Evolutionary conservation across 805 yeast species (phyloP).

Genomic region (Candida lessepsii): DNA sequence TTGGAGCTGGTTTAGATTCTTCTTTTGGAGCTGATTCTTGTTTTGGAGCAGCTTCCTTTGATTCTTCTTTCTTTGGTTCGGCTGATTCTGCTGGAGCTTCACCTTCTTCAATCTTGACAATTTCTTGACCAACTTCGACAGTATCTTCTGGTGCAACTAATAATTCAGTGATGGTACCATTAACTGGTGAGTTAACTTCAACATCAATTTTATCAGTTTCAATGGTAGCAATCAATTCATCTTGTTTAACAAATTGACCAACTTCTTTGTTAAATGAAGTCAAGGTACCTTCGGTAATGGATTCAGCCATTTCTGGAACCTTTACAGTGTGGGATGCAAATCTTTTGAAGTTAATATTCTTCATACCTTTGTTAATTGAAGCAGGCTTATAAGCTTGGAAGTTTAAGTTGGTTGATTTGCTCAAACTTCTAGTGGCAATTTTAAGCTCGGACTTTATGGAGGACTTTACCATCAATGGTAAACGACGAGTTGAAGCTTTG

Average conservation of each 20-base stretch:
- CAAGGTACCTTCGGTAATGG: constrained; percentile 94
- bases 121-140: constrained; percentile 92
- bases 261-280: constrained; percentile 64
- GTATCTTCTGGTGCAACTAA: constrained; percentile 86
- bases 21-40: too few species aligned
- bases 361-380: background rate
- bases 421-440: constrained; percentile 6
- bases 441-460: constrained; percentile 8
- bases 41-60: constrained; percentile 24
- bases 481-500: constrained; percentile 15
- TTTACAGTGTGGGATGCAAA: constrained; percentile 56
- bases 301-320: constrained; percentile 99
- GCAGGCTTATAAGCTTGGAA: background rate
- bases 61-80: constrained; percentile 17
- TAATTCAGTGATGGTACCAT: constrained; percentile 86
- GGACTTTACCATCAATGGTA: constrained; percentile 13
- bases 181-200: constrained; percentile 90
- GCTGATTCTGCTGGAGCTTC: constrained; percentile 52
- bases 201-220: constrained; percentile 98
- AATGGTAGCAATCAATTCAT: constrained; percentile 92
- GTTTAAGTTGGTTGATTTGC: background rate
- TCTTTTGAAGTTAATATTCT: constrained; percentile 28
- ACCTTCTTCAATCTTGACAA: constrained; percentile 82
- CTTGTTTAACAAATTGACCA: constrained; percentile 84
- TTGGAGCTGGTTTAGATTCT: constrained; percentile 32